These are phyloP conservation scores for Sarocladiaceae sp. DNA, from an alignment of 2,329 filamentous ascomycete genomes.

Conservation along the genomic window DNA sequence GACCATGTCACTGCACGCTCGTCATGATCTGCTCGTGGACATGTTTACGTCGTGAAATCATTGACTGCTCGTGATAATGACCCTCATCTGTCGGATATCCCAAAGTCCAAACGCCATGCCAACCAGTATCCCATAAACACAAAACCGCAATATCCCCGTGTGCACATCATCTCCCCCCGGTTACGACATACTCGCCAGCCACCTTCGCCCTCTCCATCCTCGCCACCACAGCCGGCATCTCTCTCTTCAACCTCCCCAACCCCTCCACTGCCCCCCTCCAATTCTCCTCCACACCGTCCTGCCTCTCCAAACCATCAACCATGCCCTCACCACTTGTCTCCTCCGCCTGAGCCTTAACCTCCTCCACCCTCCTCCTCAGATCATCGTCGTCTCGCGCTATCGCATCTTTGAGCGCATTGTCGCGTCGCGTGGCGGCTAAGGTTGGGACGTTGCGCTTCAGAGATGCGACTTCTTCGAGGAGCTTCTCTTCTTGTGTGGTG, in stretches of 20 bases:
- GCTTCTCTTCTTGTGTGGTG: constrained; percentile 58
- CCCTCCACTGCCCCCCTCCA: constrained; percentile 46
- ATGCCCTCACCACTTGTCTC: neutral
- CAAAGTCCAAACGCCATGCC: neutral
- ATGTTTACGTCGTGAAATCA: too few relatives aligned
- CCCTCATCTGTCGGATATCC: neutral
- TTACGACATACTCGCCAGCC: constrained; percentile 53
- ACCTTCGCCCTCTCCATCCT: constrained; percentile 61
- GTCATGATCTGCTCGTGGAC: neutral
- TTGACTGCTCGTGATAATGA: too few relatives aligned
- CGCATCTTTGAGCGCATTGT: constrained; percentile 33
- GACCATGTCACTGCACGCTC: constrained; percentile 1
- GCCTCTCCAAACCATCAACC: constrained; percentile 13
- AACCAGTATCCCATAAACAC: neutral
- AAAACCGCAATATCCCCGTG: neutral
- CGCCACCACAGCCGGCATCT: constrained; percentile 59
- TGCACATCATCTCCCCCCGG: constrained; percentile 23
- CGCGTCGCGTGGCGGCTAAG: constrained; percentile 37
- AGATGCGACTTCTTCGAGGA: constrained; percentile 58
- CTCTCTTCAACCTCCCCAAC: constrained; percentile 50
- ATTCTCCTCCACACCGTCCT: constrained; percentile 36
- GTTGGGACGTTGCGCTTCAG: constrained; percentile 52
- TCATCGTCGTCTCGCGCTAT: constrained; percentile 40
- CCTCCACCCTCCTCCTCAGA: constrained; percentile 48
- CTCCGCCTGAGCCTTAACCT: constrained; percentile 45